Base-by-base conservation (phyloP, 192 early-diverging fungal genomes). In the Chytriomyces confervae region DNA sequence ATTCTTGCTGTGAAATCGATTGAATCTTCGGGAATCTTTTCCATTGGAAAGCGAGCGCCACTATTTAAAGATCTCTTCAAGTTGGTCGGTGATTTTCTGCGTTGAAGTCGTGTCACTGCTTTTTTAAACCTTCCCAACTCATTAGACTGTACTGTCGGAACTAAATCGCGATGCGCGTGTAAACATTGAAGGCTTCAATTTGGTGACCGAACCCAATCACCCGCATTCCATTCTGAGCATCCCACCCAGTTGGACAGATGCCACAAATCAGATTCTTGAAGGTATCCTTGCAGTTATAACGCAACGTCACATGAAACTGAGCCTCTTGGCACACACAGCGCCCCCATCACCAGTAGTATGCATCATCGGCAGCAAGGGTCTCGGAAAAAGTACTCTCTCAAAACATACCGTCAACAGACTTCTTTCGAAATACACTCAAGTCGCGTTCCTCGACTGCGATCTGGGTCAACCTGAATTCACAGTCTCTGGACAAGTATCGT, bases 401-500 rank as follows among this genome's bases (percentile, higher is more conserved):
- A 87, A 91, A 24, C 89, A 91, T 61, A 70, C 95, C 24, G 66
- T 92, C 36, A 99, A 99, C 84, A 84, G 85, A 27, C 75, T 97
- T 71, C 75, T 97, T 27, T 84, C 88, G 62, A 83, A 85, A n/a
- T 91, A 91, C 75, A 82, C 82, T 2, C 81, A 85, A 43, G 86
- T 95, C 24, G 95, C 93, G 4, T 96, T 91, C 75, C 84, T 99
- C 46, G 97, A 99, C 70, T 93, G 93, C 18, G 97, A 99, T 80
- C 68, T 97, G 36, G 97, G 97, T 6, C 97, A 99, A 76, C 86
- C 93, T 7, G 96, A 97, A 82, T 91, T 97, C 49, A 89, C 94
- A 1, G 91, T 95, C 27, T 76, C 89, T 0, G 97, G 97, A 3
- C 83, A 94, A 6, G 82, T 95, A 5, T 91, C 95, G 0, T 83